Percentiles rank a stretch among this genome's conserved stretches.
Conservation (phyloP, 257 asterid genomes). For the Solanum chmielewskii region DNA sequence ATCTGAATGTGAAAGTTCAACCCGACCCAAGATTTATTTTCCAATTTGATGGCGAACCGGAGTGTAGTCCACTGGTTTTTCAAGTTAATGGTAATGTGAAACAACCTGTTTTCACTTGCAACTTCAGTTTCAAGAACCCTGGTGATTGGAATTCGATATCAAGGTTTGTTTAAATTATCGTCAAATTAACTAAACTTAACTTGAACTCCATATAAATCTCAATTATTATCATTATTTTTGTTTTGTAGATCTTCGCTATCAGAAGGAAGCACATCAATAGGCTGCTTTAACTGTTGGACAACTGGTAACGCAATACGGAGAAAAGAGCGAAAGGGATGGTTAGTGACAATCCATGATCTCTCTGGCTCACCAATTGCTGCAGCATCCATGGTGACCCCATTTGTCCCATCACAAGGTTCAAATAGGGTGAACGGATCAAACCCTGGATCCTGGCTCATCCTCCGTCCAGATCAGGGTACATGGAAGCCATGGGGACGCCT, state of each 20-base stretch:
- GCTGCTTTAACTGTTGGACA: conserved; percentile 30
- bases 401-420: conserved; percentile 76
- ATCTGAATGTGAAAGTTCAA: conserved; percentile 62
- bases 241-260: conserved; percentile 54
- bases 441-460: conserved; percentile 96
- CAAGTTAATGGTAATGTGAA: conserved; percentile 81
- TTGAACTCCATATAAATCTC: neutral
- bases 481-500: conserved; percentile 98
- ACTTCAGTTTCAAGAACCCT: conserved; percentile 53
- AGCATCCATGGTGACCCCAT: conserved; percentile 93
- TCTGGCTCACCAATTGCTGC: conserved; percentile 91
- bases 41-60: conserved; percentile 86
- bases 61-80: conserved; percentile 93
- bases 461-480: conserved; percentile 61
- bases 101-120: conserved; percentile 90
- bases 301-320: conserved; percentile 10
- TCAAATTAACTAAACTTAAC: neutral
- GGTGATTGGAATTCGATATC: conserved; percentile 57
- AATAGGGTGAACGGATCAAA: conserved; percentile 63
- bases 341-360: conserved; percentile 82
- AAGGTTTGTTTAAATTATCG: conserved; percentile 31
- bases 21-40: conserved; percentile 90
- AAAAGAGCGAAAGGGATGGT: conserved; percentile 90
- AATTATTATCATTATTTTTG: neutral
- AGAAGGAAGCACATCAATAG: conserved; percentile 46